Evolutionary conservation across 73 alveolate genomes (phyloP), one percentile per base, ranked within the genome.

Genomic region (Tetrahymena borealis): DNA sequence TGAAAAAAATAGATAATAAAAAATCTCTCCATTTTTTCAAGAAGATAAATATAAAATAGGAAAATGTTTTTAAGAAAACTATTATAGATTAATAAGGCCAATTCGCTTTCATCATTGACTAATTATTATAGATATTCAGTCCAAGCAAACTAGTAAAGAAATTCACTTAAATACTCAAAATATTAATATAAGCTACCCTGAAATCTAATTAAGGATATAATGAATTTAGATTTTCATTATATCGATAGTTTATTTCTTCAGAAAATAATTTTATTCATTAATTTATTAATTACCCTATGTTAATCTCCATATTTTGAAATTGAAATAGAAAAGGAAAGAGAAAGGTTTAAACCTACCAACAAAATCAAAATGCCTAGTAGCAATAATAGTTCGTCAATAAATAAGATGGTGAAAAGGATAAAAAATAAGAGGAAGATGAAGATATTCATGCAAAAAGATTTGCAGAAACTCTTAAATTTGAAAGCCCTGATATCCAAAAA

Each of bases 371-470:
- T 60, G 85, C 85, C 4, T 60, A 60, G 31, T 60, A 60, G 38
- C 85, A 60, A 60, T 60, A 60, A n/a, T n/a, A 60, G 28, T 24
- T 13, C 0, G 2, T 60, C 35, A 60, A 2, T 3, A 60, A 60
- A 60, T 60, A 13, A 28, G 85, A 60, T 6, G 85, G 18, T 60
- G 85, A 60, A 10, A 60, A 60, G 16, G n/a, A 60, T 24, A 60
- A 60, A n/a, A 60, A 60, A 60, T 6, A 33, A n/a, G 94, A 77
- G 15, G 78, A 36, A 43, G 91, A 91, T 60, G 94, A 91, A 20
- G 94, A 91, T 91, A 90, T 91, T 77, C 94, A 91, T 91, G 79
- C 94, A 31, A 91, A 60, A 78, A 91, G 94, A 91, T 91, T 91
- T 60, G 91, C 91, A 18, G 60, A 60, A 77, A 78, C 91, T 77